phyloP scores from a whole-genome alignment of 148 eudicot genomes.

The Arctostaphylos glauca region DNA sequence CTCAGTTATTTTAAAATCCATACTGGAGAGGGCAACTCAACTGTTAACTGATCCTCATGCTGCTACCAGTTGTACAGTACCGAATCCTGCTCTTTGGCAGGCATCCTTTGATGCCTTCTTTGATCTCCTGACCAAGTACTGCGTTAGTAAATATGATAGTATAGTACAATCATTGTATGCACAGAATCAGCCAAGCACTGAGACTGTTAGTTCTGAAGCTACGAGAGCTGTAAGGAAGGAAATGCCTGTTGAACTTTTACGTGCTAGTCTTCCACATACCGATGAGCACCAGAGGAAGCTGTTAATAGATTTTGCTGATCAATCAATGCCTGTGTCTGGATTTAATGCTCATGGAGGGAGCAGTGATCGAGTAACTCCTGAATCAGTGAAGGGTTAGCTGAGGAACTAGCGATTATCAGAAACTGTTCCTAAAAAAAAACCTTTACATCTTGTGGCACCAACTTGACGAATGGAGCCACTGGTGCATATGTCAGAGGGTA shows the following conservation, averaged over 20 bases:
- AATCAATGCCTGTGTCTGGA: conserved; percentile 72
- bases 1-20: conserved; percentile 60
- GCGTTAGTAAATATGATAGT: conserved; percentile 74
- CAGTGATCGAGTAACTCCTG: conserved; percentile 42
- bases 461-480: not conserved
- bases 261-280: conserved; percentile 93
- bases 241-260: conserved; percentile 92
- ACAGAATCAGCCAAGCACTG: conserved; percentile 42
- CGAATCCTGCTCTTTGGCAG: conserved; percentile 80
- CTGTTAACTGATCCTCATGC: conserved; percentile 52
- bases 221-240: conserved; percentile 68
- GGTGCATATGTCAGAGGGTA: not conserved
- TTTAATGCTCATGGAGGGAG: conserved; percentile 48
- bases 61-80: conserved; percentile 36
- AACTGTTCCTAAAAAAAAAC: not conserved
- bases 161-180: conserved; percentile 44
- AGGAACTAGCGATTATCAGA: not conserved
- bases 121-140: conserved; percentile 72
- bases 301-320: conserved; percentile 67
- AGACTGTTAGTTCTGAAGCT: conserved; percentile 46
- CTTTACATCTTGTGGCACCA: not conserved
- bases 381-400: conserved; percentile 39
- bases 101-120: conserved; percentile 87
- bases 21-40: conserved; percentile 80
- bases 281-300: conserved; percentile 69